A percentile compares a stretch with the other conserved stretches of the same genome.
These are phyloP conservation scores for Penicillium sp. DNA, from an alignment of 2,329 filamentous ascomycete genomes.

Conservation along the genomic window DNA sequence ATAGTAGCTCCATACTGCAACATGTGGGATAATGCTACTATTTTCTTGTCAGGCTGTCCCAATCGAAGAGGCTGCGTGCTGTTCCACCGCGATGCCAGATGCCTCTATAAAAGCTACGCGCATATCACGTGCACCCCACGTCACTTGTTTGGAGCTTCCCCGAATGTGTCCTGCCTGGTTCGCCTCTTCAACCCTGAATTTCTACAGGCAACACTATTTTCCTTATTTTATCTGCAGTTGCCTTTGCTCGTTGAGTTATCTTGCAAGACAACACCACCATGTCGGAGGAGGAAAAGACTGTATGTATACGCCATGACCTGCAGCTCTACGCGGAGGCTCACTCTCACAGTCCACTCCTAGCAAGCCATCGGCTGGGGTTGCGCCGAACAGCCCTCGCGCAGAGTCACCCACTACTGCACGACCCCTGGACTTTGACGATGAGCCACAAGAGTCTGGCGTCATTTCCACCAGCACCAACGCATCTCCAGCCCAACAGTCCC, in stretches of 20 bases:
- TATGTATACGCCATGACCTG: constrained; percentile 22
- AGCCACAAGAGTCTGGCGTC: constrained; percentile 49
- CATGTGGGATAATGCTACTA: constrained; percentile 1
- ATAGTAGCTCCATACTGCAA: constrained; percentile 5
- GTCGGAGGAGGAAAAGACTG: constrained; percentile 41
- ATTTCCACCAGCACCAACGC: constrained; percentile 22
- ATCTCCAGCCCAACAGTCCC: constrained; percentile 20
- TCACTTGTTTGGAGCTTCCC: constrained; percentile 30
- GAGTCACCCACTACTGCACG: constrained; percentile 59
- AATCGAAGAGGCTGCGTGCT: constrained; percentile 1
- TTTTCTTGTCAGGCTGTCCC: not conserved
- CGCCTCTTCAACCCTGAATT: constrained; percentile 8
- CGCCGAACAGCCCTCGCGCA: constrained; percentile 40
- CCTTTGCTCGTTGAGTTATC: not conserved
- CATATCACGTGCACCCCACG: constrained; percentile 30
- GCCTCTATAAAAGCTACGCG: constrained; percentile 20
- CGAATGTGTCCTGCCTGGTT: constrained; percentile 20
- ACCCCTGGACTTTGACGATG: constrained; percentile 60
- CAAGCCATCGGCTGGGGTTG: constrained; percentile 33
- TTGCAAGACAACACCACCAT: constrained; percentile 21
- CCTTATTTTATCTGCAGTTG: not conserved
- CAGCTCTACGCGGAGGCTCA: constrained; percentile 22
- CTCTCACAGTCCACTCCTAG: constrained; percentile 36
- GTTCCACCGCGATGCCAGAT: constrained; percentile 12
- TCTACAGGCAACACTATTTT: constrained; percentile 18